A percentile compares a stretch with the other conserved stretches of the same genome.
phyloP scores from a whole-genome alignment of 2,329 filamentous ascomycete genomes.

The Diaporthe destruens region DNA sequence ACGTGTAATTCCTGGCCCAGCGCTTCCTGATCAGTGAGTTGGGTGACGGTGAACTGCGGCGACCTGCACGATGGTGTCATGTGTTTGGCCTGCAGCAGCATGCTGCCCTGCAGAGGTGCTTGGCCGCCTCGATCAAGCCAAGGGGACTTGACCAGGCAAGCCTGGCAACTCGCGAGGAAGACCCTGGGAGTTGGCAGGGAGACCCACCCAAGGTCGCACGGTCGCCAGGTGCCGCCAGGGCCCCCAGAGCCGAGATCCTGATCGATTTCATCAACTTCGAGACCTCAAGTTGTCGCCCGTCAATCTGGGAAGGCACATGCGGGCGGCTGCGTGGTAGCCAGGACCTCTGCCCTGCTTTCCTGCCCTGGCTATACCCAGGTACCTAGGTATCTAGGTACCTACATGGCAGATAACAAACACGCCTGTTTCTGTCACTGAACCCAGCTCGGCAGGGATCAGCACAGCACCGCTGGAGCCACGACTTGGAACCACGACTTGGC shows the following conservation, averaged over 20 bases:
- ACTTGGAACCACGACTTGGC: neutral
- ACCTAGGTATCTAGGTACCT: too few species aligned
- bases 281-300: slow-evolving; percentile 12
- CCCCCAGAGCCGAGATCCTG: slow-evolving; percentile 25
- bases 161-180: neutral
- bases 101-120: slow-evolving; percentile 7
- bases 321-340: slow-evolving; percentile 11
- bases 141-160: slow-evolving; percentile 1
- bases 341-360: neutral
- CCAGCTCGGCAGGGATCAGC: slow-evolving; percentile 32
- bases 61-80: slow-evolving; percentile 29
- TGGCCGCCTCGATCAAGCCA: slow-evolving; percentile 14
- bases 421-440: slow-evolving; percentile 24
- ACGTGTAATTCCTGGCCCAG: too few species aligned
- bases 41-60: neutral
- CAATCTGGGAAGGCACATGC: slow-evolving; percentile 30
- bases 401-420: neutral
- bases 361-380: too few species aligned
- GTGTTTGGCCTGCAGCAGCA: too few species aligned
- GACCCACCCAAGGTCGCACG: neutral
- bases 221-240: slow-evolving; percentile 3
- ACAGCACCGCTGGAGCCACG: too few species aligned
- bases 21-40: neutral
- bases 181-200: slow-evolving; percentile 19
- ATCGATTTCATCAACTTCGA: slow-evolving; percentile 21